phyloP scores from a whole-genome alignment of 2,329 filamentous ascomycete species.

The Calonectria multiphialidica region DNA sequence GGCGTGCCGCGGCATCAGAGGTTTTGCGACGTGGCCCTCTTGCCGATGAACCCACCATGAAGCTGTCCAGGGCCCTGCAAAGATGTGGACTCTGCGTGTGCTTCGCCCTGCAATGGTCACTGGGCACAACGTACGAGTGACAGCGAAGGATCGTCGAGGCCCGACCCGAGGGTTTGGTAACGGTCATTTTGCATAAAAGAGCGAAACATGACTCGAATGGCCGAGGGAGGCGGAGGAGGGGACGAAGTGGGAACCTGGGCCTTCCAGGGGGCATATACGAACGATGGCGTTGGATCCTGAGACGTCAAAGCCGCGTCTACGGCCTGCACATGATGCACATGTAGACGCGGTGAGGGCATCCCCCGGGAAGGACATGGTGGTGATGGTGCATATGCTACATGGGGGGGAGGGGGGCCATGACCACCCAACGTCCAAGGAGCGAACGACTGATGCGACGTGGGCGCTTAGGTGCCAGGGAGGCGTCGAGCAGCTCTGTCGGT shows the following conservation, averaged over 20 bases:
- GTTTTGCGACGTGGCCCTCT: slow-evolving; percentile 15
- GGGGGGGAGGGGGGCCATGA: neutral
- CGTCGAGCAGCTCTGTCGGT: slow-evolving; percentile 23
- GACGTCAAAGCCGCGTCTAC: slow-evolving; percentile 38
- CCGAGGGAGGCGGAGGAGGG: slow-evolving; percentile 20
- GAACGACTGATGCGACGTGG: slow-evolving; percentile 31
- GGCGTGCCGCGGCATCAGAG: neutral
- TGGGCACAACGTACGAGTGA: slow-evolving; percentile 41
- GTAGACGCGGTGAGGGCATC: slow-evolving; percentile 37
- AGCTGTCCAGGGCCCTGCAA: slow-evolving; percentile 15
- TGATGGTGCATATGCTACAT: slow-evolving; percentile 18
- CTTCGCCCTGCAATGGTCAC: slow-evolving; percentile 27
- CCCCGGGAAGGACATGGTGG: slow-evolving; percentile 14
- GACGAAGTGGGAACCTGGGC: slow-evolving; percentile 25
- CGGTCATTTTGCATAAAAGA: slow-evolving; percentile 45
- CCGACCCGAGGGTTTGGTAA: slow-evolving; percentile 47
- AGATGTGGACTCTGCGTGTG: slow-evolving; percentile 12
- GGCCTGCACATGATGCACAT: slow-evolving; percentile 27
- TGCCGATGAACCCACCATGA: slow-evolving; percentile 21
- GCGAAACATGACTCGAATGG: slow-evolving; percentile 31
- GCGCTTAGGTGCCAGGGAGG: slow-evolving; percentile 43
- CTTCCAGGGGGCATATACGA: slow-evolving; percentile 38
- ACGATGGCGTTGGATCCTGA: slow-evolving; percentile 37
- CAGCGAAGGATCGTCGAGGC: slow-evolving; percentile 29
- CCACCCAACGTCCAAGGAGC: neutral